Conservation (phyloP, 2,329 filamentous ascomycete species). For the Pseudogymnoascus pannorum region DNA sequence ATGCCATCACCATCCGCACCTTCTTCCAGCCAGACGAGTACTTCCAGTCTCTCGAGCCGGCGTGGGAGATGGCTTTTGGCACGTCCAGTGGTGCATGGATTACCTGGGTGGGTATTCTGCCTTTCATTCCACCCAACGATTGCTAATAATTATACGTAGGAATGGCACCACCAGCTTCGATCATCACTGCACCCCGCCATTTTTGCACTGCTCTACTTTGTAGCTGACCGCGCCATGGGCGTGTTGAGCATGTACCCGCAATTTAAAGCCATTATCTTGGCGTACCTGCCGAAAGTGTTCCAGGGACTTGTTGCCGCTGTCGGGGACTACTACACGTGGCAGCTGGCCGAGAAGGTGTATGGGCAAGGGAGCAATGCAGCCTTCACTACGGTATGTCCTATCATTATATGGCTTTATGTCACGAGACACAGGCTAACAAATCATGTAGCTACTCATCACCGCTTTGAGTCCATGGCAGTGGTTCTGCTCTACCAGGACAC, state of each 20-base stretch:
- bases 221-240: slow-evolving; percentile 49
- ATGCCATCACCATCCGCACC: slow-evolving; percentile 70
- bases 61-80: slow-evolving; percentile 85
- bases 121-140: slow-evolving; percentile 1
- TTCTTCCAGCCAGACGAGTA: slow-evolving; percentile 99
- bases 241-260: slow-evolving; percentile 46
- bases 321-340: slow-evolving; percentile 84
- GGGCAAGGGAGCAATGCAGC: slow-evolving; percentile 56
- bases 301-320: slow-evolving; percentile 73
- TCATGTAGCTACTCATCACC: slow-evolving; percentile 57
- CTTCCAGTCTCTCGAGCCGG: slow-evolving; percentile 91
- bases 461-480: slow-evolving; percentile 86
- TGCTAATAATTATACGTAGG: slow-evolving; percentile 49
- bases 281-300: slow-evolving; percentile 64
- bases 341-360: slow-evolving; percentile 66
- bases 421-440: neutral
- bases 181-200: slow-evolving; percentile 87
- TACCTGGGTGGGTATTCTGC: slow-evolving; percentile 68
- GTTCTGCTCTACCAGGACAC: slow-evolving; percentile 87
- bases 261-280: slow-evolving; percentile 57
- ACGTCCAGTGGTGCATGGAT: slow-evolving; percentile 73
- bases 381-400: slow-evolving; percentile 55
- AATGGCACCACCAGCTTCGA: slow-evolving; percentile 83
- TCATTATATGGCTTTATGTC: neutral
- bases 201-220: slow-evolving; percentile 69